Conservation (phyloP, 768 basidiomycete genomes). For the Pleurotus salmoneostramineus region DNA sequence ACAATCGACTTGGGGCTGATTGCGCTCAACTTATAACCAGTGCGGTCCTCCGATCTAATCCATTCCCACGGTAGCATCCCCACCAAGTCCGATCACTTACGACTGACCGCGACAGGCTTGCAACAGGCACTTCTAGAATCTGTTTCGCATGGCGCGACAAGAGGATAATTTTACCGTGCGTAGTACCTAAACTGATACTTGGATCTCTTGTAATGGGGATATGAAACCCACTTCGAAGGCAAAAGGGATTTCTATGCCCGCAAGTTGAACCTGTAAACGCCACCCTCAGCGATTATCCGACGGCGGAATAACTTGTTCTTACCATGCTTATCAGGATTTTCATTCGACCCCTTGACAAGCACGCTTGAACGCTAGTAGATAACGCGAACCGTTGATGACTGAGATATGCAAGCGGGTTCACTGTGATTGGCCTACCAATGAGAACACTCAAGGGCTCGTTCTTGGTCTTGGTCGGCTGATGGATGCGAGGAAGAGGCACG, state of each 20-base stretch:
- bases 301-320: too few relatives aligned
- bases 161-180: too few relatives aligned
- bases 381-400: too few relatives aligned
- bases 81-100: conserved; percentile 2
- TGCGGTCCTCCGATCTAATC: conserved; percentile 5
- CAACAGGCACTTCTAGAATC: too few relatives aligned
- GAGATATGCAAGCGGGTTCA: too few relatives aligned
- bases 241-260: not conserved
- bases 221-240: not conserved
- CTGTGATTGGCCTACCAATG: too few relatives aligned
- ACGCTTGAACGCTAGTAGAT: too few relatives aligned
- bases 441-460: too few relatives aligned
- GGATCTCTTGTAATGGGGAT: not conserved
- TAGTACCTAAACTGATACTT: not conserved
- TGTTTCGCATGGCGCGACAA: too few relatives aligned
- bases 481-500: not conserved
- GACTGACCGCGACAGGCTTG: not conserved
- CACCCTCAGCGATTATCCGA: not conserved
- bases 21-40: conserved; percentile 18
- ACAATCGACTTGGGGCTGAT: conserved; percentile 24
- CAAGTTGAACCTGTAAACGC: not conserved
- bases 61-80: conserved; percentile 31
- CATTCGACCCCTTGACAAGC: too few relatives aligned
- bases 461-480: too few relatives aligned
- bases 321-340: too few relatives aligned